phyloP scores from a whole-genome alignment of 169 alveolate species.

The Plasmodium knowlesi region DNA sequence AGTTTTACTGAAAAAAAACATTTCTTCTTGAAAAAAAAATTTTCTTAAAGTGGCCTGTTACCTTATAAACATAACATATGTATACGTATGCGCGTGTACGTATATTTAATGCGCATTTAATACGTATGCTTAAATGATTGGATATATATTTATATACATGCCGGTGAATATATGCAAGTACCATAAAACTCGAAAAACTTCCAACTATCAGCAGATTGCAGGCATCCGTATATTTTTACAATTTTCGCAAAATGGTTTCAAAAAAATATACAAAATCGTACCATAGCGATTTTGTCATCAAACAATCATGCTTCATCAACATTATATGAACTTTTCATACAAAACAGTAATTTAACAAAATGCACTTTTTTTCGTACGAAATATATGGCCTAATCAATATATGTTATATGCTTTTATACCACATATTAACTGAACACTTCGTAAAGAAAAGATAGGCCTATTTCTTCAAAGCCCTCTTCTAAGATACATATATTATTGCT shows the following conservation, averaged over 20 bases:
- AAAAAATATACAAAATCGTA: neutral
- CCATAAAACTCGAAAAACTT: slow-evolving; percentile 1
- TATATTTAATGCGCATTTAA: neutral
- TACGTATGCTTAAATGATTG: neutral
- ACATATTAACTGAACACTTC: neutral
- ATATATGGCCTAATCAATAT: neutral
- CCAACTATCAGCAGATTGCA: neutral
- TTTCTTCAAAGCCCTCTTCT: neutral
- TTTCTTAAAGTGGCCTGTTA: neutral
- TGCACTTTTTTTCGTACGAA: neutral
- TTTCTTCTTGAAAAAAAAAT: neutral
- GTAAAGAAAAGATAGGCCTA: neutral
- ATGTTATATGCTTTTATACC: neutral
- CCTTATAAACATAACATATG: neutral
- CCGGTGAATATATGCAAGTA: neutral
- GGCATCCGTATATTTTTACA: slow-evolving; percentile 7
- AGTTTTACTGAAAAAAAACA: neutral
- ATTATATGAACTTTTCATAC: neutral
- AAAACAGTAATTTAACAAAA: neutral
- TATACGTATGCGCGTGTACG: neutral
- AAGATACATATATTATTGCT: neutral
- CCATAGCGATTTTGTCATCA: neutral
- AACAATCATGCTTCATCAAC: neutral
- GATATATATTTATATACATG: neutral
- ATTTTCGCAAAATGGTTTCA: neutral